phyloP scores from a whole-genome alignment of 208 protist species.

The Vickermania spadyakhi region DNA sequence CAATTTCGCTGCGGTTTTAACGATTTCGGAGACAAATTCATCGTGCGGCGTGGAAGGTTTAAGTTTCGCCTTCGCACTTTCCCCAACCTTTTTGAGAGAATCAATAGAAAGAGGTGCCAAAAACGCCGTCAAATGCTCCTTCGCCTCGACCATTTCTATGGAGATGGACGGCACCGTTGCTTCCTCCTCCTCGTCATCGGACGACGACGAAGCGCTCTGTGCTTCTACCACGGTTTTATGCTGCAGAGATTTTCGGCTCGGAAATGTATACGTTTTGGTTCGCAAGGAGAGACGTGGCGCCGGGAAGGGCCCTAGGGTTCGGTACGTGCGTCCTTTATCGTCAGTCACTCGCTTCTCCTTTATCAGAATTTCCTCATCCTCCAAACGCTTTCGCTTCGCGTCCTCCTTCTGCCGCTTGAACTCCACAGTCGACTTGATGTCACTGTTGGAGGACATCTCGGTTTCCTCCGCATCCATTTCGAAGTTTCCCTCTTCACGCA shows the following conservation, averaged over 20 bases:
- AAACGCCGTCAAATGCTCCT: slow-evolving; percentile 73
- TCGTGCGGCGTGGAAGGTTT: slow-evolving; percentile 57
- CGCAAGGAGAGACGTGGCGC: slow-evolving; percentile 69
- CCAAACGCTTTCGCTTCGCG: slow-evolving; percentile 49
- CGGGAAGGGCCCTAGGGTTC: slow-evolving; percentile 66
- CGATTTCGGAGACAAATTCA: slow-evolving; percentile 79
- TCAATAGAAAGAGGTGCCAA: slow-evolving; percentile 77
- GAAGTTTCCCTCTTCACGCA: slow-evolving; percentile 57
- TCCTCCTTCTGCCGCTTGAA: slow-evolving; percentile 68
- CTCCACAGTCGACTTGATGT: slow-evolving; percentile 40
- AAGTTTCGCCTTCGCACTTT: slow-evolving; percentile 85
- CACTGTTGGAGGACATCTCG: slow-evolving; percentile 46
- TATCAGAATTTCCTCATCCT: slow-evolving; percentile 85
- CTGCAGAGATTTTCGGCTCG: slow-evolving; percentile 75
- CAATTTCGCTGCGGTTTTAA: slow-evolving; percentile 72
- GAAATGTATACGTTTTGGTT: slow-evolving; percentile 52
- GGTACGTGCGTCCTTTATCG: slow-evolving; percentile 66
- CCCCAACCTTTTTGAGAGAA: slow-evolving; percentile 83
- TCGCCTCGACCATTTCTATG: slow-evolving; percentile 44
- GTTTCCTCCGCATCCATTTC: slow-evolving; percentile 58
- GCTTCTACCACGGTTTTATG: slow-evolving; percentile 62
- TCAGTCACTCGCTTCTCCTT: slow-evolving; percentile 76
- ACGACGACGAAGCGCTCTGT: slow-evolving; percentile 46
- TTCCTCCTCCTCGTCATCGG: slow-evolving; percentile 43
- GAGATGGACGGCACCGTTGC: slow-evolving; percentile 24